Evolutionary conservation across 176 grass and related monocot genomes (phyloP).

Genomic region (Chrysopogon serrulatus): DNA sequence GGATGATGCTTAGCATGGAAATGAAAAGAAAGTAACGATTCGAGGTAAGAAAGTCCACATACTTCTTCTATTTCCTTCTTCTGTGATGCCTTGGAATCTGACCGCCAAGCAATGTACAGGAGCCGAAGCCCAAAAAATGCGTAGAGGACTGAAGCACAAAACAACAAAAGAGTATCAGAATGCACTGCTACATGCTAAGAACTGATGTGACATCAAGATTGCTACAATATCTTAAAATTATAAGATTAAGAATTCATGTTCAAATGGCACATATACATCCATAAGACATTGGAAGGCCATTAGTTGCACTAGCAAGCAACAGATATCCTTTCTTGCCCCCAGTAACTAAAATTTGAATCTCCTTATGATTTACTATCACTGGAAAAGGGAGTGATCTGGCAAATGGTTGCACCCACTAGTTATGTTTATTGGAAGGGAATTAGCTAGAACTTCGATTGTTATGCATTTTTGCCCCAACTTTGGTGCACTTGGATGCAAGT

Average conservation of each 20-base stretch:
- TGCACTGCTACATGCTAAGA: background rate
- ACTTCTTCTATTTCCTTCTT: conserved; percentile 99
- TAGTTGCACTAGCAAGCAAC: background rate
- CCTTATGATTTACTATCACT: background rate
- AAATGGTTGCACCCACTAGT: background rate
- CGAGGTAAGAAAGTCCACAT: conserved; percentile 15
- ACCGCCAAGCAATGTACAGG: conserved; percentile 93
- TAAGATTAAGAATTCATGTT: background rate
- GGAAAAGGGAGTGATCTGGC: background rate
- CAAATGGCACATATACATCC: background rate
- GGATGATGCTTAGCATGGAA: background rate
- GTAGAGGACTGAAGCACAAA: conserved; percentile 60
- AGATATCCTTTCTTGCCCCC: background rate
- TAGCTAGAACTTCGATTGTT: background rate
- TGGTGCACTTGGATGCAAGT: background rate
- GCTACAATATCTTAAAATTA: background rate
- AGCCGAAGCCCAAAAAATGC: conserved; percentile 85
- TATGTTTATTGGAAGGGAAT: background rate
- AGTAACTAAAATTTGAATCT: background rate
- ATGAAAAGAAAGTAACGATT: background rate
- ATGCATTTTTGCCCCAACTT: background rate
- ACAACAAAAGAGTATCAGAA: conserved; percentile 26
- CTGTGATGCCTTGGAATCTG: conserved; percentile 83
- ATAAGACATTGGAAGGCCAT: background rate
- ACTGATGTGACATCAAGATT: background rate